Percentiles rank a stretch among this genome's conserved stretches.
phyloP scores from a whole-genome alignment of 805 yeast species.

The Kuraishia piskuri region DNA sequence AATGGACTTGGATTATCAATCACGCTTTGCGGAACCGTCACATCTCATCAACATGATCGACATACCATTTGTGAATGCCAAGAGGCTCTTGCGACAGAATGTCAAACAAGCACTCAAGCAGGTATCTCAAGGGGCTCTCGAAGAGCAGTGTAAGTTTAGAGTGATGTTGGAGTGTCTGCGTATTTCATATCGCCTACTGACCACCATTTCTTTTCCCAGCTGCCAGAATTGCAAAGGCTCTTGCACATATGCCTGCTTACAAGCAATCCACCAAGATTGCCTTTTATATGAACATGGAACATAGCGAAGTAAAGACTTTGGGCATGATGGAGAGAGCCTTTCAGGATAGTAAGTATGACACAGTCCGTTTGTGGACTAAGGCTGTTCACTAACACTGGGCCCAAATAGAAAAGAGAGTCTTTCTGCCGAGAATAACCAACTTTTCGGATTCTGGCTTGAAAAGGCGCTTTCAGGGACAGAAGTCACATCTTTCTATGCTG shows the following conservation, averaged over 20 bases:
- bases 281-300: slow-evolving; percentile 70
- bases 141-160: slow-evolving; percentile 5
- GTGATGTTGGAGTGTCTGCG: no score
- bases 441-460: slow-evolving; percentile 19
- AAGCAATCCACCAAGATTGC: slow-evolving; percentile 42
- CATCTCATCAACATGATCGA: no score
- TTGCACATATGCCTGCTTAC: slow-evolving; percentile 27
- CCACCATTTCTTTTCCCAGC: neutral
- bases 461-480: slow-evolving; percentile 19
- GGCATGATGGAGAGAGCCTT: slow-evolving; percentile 46
- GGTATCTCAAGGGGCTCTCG: slow-evolving; percentile 1
- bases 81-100: no score
- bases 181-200: neutral
- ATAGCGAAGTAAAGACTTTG: slow-evolving; percentile 58
- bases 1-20: no score
- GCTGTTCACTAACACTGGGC: no score
- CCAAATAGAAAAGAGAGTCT: slow-evolving; percentile 37
- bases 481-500: slow-evolving; percentile 49
- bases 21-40: no score
- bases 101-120: no score
- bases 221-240: slow-evolving; percentile 10
- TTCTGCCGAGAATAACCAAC: slow-evolving; percentile 39
- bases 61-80: no score
- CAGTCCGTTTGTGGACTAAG: no score
- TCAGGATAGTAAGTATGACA: slow-evolving; percentile 10